Evolutionary conservation across 139 green algal species (phyloP).

Genomic region (Medakamo hakoo): DNA sequence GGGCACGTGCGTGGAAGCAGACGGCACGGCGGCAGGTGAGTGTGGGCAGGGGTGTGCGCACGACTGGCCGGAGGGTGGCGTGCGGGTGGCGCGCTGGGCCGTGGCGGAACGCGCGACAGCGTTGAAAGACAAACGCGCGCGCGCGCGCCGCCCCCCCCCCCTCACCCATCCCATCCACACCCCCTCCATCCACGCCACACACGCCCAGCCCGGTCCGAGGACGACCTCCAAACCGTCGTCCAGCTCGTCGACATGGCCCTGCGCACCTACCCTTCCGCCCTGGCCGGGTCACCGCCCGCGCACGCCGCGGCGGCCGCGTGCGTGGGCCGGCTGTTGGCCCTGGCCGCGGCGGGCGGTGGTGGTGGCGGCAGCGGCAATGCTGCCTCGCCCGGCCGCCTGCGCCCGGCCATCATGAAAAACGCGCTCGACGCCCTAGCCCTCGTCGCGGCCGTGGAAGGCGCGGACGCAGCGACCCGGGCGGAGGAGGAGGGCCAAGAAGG

Average conservation of each 20-base stretch:
- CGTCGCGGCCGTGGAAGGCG: no score
- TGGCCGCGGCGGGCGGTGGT: no score
- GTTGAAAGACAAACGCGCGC: no score
- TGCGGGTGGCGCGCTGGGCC: background rate
- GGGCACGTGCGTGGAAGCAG: conserved; percentile 5
- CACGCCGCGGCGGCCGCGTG: no score
- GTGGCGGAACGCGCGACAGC: background rate
- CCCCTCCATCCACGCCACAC: background rate
- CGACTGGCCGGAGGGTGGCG: background rate
- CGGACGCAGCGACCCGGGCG: no score
- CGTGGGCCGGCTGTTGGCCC: background rate
- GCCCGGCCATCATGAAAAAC: no score
- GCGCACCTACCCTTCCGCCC: background rate
- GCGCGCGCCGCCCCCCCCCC: no score
- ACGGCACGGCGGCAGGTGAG: background rate
- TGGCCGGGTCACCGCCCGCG: background rate
- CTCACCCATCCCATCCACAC: background rate
- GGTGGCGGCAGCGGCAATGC: no score
- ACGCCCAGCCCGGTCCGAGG: background rate
- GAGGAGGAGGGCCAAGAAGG: no score
- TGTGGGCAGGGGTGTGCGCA: background rate
- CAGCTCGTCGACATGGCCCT: background rate
- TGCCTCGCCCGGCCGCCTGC: no score
- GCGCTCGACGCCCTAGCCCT: no score
- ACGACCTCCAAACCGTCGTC: background rate